phyloP scores from a whole-genome alignment of 164 flowering plant genomes.

The Paratinospora sagittata region DNA sequence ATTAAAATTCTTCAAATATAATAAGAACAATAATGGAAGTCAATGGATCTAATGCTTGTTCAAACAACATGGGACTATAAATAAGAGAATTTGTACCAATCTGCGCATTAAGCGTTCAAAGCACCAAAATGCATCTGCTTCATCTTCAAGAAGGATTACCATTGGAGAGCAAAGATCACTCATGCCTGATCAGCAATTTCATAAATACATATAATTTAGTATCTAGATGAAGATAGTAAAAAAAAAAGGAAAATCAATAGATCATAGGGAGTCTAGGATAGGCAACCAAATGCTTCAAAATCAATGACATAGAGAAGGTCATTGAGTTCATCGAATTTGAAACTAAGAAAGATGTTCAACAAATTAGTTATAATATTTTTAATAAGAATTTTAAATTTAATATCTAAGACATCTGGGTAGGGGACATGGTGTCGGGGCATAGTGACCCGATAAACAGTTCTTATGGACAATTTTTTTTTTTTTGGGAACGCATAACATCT shows the following conservation, averaged over 20 bases:
- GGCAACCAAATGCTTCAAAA: neutral
- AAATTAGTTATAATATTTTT: neutral
- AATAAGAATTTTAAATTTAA: neutral
- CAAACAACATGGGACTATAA: neutral
- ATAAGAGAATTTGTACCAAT: conserved; percentile 49
- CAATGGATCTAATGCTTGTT: neutral
- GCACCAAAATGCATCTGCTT: conserved; percentile 99
- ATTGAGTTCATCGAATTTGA: conserved; percentile 2
- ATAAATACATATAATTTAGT: conserved; percentile 6
- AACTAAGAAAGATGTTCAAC: neutral
- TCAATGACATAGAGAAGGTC: neutral
- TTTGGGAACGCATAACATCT: too few species aligned
- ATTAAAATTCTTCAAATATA: too few species aligned
- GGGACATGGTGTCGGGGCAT: too few species aligned
- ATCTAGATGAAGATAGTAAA: neutral
- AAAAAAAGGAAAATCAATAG: neutral
- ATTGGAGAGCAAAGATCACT: conserved; percentile 99
- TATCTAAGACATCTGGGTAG: too few species aligned
- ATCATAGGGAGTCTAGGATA: neutral
- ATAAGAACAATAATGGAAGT: neutral
- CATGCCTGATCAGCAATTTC: conserved; percentile 63
- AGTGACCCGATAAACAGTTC: too few species aligned
- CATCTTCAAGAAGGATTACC: conserved; percentile 95
- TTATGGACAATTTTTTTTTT: too few species aligned
- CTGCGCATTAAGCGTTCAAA: conserved; percentile 95